Percentiles rank a stretch among this genome's conserved stretches.
Evolutionary conservation across 1,139 yeast species (phyloP).

Genomic region (Zhuliangozyma blackwelliae): DNA sequence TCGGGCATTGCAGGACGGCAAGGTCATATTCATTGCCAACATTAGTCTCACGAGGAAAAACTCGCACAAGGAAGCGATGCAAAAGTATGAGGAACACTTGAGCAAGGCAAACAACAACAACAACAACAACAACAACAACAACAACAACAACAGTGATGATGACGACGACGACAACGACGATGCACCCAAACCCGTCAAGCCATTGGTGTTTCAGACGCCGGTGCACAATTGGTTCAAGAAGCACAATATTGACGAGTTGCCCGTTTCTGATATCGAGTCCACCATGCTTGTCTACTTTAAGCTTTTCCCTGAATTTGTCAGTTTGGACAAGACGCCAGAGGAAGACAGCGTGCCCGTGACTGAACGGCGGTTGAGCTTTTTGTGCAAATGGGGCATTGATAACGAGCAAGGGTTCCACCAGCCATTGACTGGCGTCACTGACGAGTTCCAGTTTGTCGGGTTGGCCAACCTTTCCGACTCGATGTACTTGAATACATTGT

Average conservation of each 20-base stretch:
- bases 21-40: slow-evolving; percentile 48
- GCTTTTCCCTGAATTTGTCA: slow-evolving; percentile 38
- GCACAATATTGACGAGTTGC: slow-evolving; percentile 15
- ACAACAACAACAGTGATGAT: slow-evolving; percentile 25
- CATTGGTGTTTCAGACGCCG: slow-evolving; percentile 38
- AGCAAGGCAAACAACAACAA: slow-evolving; percentile 10
- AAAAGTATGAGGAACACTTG: slow-evolving; percentile 22
- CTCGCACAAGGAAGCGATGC: slow-evolving; percentile 19
- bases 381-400: slow-evolving; percentile 39
- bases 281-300: slow-evolving; percentile 24
- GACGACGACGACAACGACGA: slow-evolving; percentile 21
- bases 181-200: slow-evolving; percentile 20
- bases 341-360: slow-evolving; percentile 24
- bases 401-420: slow-evolving; percentile 15
- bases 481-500: slow-evolving; percentile 45
- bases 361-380: slow-evolving; percentile 39
- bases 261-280: slow-evolving; percentile 14
- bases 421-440: slow-evolving; percentile 11
- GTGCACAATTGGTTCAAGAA: slow-evolving; percentile 26
- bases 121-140: slow-evolving; percentile 19
- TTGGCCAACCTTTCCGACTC: slow-evolving; percentile 63
- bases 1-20: slow-evolving; percentile 50
- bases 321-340: slow-evolving; percentile 20
- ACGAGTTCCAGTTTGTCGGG: slow-evolving; percentile 50
- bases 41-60: slow-evolving; percentile 46